Percentiles rank a stretch among this genome's conserved stretches.
These are phyloP conservation scores for Xylaria sp. DNA, from an alignment of 2,329 filamentous ascomycete genomes.

Conservation along the genomic window DNA sequence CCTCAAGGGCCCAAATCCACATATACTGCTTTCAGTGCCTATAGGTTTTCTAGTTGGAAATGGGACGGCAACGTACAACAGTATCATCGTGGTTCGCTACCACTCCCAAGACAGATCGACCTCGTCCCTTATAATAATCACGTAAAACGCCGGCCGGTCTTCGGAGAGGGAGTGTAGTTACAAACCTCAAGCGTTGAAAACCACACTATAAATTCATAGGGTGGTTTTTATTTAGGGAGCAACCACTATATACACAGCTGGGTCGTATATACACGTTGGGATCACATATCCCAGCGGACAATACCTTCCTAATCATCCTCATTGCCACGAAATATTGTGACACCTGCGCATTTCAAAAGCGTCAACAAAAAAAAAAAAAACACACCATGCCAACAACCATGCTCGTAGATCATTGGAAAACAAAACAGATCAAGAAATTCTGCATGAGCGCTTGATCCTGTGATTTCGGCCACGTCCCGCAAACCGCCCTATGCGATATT, in stretches of 20 bases:
- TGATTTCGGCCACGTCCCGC: slow-evolving; percentile 26
- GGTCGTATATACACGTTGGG: slow-evolving; percentile 32
- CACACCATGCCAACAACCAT: slow-evolving; percentile 17
- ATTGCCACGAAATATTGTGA: slow-evolving; percentile 15
- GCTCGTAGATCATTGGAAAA: slow-evolving; percentile 36
- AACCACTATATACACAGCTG: slow-evolving; percentile 34
- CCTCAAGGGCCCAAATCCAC: background rate
- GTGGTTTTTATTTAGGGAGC: slow-evolving; percentile 1
- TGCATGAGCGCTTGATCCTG: slow-evolving; percentile 26
- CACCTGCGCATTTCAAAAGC: slow-evolving; percentile 18
- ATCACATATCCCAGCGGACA: slow-evolving; percentile 27
- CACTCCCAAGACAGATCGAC: background rate
- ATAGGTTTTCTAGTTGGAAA: background rate
- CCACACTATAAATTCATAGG: background rate
- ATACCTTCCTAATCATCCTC: slow-evolving; percentile 18
- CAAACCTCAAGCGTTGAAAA: background rate
- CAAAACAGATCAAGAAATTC: slow-evolving; percentile 26
- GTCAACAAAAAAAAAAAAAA: slow-evolving; percentile 26
- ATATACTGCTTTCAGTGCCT: background rate
- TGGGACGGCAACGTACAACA: background rate
- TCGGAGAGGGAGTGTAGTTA: background rate
- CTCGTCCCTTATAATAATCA: background rate
- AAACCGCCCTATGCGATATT: slow-evolving; percentile 31
- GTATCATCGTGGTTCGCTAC: background rate
- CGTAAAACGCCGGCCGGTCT: background rate